Base-by-base conservation (phyloP, 2,329 filamentous ascomycete species). In the Trichoderma cornu-damae region DNA sequence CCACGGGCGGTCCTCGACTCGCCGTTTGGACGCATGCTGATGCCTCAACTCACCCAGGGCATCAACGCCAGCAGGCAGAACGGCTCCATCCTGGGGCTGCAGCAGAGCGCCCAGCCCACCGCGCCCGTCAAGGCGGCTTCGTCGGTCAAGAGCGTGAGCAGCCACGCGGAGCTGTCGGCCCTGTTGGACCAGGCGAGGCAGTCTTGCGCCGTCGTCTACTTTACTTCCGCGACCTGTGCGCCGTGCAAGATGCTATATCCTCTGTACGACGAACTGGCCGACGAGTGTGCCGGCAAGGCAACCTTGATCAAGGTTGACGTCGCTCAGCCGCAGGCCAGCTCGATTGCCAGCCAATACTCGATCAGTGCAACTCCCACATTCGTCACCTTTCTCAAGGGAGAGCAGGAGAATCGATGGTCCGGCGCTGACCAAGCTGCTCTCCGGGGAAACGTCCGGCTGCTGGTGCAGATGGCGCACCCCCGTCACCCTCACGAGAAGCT, bases 191-290 rank as follows among this genome's bases (percentile, higher is more conserved):
- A 86, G 26, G 87, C 88, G 0, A 77, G 78, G 26, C 77, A 80
- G 4, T 85, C 87, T 1, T 90, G 87, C 60, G 89, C 89, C 0
- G 82, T 93, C 35, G 80, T 96, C 57, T 96, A 96, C 77, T 97
- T 97, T 74, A 96, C 93, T 0, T 96, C 90, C 3, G 83, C 88
- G 2, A 94, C 87, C 2, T 96, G 92, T 67, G 81, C 84, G 1
- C 91, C 92, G 0, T 96, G 93, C 79, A 93, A 88, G 70, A 73
- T 84, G 14, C 80, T 93, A 2, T 95, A 96, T 65, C 90, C 92
- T 1, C 73, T 86, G 0, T 97, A 90, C 66, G 88, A 95, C 60
- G 79, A 89, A 62, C 77, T 96, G 0, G 91, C 92, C 1, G 82
- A 81, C 24, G 87, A 95, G 68, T 79, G 86, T 26, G 86, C 82